Conservation (phyloP, 2,329 filamentous ascomycete species). For the Colletotrichum sp. region DNA sequence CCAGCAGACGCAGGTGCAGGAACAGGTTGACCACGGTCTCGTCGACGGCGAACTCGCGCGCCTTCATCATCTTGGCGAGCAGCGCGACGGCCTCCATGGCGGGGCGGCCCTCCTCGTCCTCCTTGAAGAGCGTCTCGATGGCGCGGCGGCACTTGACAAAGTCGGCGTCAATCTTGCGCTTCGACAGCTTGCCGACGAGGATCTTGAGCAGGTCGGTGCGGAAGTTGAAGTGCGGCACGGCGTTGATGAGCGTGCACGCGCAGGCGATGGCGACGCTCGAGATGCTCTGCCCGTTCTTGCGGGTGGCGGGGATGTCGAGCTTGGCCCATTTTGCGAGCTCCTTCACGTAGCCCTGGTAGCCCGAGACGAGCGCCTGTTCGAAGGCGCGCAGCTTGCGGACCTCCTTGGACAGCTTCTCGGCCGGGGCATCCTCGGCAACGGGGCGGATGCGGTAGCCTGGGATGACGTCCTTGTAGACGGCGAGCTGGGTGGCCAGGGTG, state of each 20-base stretch:
- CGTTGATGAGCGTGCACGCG: slow-evolving; percentile 78
- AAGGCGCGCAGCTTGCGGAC: slow-evolving; percentile 82
- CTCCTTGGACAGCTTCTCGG: slow-evolving; percentile 88
- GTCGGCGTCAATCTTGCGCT: slow-evolving; percentile 72
- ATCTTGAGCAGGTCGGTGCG: slow-evolving; percentile 87
- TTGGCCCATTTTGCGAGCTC: slow-evolving; percentile 74
- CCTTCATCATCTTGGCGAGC: slow-evolving; percentile 94
- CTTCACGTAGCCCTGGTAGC: slow-evolving; percentile 86
- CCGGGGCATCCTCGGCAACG: slow-evolving; percentile 73
- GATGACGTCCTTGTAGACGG: slow-evolving; percentile 95
- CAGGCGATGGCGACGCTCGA: slow-evolving; percentile 83
- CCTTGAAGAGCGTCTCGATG: slow-evolving; percentile 79
- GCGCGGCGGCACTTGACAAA: slow-evolving; percentile 80
- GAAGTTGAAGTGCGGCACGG: slow-evolving; percentile 98
- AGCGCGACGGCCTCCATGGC: slow-evolving; percentile 86
- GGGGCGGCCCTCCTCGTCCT: slow-evolving; percentile 89
- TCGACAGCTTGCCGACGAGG: slow-evolving; percentile 81
- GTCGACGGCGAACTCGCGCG: slow-evolving; percentile 80
- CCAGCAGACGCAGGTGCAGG: slow-evolving; percentile 84
- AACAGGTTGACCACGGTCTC: slow-evolving; percentile 91
- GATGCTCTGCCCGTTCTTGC: slow-evolving; percentile 53
- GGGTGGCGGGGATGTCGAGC: slow-evolving; percentile 45
- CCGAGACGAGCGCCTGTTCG: slow-evolving; percentile 84
- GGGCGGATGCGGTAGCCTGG: slow-evolving; percentile 95
- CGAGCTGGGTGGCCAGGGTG: slow-evolving; percentile 82